Evolutionary conservation across 768 basidiomycete genomes (phyloP).

Genomic region (Chalciporus piperatus): DNA sequence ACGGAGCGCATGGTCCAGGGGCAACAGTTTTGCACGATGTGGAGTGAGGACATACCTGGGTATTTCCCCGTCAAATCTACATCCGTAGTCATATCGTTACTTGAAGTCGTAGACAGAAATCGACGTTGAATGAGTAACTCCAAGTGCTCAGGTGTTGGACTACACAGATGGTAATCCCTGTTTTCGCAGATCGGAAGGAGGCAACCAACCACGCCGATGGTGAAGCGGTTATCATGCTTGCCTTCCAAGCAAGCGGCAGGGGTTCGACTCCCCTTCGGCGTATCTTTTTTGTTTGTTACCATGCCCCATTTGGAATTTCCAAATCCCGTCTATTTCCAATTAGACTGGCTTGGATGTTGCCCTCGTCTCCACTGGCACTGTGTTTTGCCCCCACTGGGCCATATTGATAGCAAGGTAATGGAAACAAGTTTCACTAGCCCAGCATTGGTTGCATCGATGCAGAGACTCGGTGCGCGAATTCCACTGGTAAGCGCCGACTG

Average conservation of each 20-base stretch:
- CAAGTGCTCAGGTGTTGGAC: too few species aligned
- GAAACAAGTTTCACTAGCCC: too few species aligned
- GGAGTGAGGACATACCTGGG: slow-evolving; percentile 16
- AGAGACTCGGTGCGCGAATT: too few species aligned
- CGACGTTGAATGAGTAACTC: not conserved
- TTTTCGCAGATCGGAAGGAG: too few species aligned
- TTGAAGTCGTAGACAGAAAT: not conserved
- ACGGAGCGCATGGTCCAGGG: not conserved
- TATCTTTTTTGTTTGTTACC: slow-evolving; percentile 3
- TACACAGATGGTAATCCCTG: too few species aligned
- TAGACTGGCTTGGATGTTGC: too few species aligned
- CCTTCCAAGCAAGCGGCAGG: slow-evolving; percentile 80
- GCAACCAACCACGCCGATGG: slow-evolving; percentile 49
- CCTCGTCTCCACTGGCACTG: too few species aligned
- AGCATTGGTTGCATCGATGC: too few species aligned
- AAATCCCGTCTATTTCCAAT: not conserved
- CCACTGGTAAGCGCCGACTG: too few species aligned
- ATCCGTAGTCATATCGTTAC: slow-evolving; percentile 5
- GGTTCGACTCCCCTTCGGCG: slow-evolving; percentile 74
- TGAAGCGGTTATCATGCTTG: slow-evolving; percentile 94
- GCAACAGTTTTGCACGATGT: too few species aligned
- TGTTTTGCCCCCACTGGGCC: too few species aligned
- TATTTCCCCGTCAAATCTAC: slow-evolving; percentile 16
- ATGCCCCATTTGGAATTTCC: not conserved
- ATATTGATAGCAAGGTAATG: too few species aligned